Base-by-base conservation (phyloP, 129 eudicot species). In the Helichrysum umbraculigerum region DNA sequence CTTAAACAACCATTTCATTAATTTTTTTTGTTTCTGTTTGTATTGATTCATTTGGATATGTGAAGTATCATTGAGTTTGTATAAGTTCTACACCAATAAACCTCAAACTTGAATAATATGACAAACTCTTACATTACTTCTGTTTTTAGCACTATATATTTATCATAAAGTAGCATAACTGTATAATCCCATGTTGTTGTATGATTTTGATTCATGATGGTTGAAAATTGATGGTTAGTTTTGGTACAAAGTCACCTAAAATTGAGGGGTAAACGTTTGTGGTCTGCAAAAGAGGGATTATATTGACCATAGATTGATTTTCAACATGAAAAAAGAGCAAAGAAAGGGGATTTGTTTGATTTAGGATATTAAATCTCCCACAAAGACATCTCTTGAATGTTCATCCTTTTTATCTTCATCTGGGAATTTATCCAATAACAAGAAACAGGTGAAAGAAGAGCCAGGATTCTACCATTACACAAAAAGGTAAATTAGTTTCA, bases 271-370 rank as follows among this genome's bases (percentile, higher is more conserved):
- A 54, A 39, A 66, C 17, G 37, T 79, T 22, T 66, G 83, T 72
- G 83, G 83, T 56, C 32, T 74, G 56, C 22, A 58, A 80, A 66
- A 73, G 41, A 80, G 74, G 69, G 70, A 57, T 73, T 56, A 66
- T 66, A 66, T 47, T 60, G 61, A 80, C 83, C 83, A 19, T 67
- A 66, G 70, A 60, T 56, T 73, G 83, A 60, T 56, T 66, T 68
- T 47, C 54, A 66, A 57, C 75, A 66, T 39, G 28, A 57, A 4
- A 79, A 25, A 64, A 80, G 14, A 54, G 58, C 65, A 80, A 66
- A 62, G 19, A 9, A 54, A 7, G 29, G 14, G 67, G 28, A 64
- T 35, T 72, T 79, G 33, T 79, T 64, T 63, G 67, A 34, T 79
- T 16, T 30, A 16, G 67, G 28, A 72, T 72, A 35, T 30, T 39